Base-by-base conservation (phyloP, 2,329 filamentous ascomycete genomes). In the Xylaria sp. region DNA sequence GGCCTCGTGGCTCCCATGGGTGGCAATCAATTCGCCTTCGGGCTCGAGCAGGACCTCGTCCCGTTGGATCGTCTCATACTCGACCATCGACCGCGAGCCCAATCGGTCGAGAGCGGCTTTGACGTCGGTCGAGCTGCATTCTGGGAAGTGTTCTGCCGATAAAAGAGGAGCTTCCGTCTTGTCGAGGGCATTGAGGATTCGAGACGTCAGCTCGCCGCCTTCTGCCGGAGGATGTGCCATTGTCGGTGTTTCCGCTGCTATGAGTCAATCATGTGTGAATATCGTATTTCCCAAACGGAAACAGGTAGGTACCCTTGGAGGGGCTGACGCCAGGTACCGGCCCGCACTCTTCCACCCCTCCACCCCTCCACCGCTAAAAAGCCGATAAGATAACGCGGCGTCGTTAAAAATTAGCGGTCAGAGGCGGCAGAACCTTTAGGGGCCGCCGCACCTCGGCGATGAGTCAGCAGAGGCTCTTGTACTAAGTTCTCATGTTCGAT, bases 51-150 rank as follows among this genome's bases (percentile, higher is more conserved):
- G 77, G 15, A 91, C 88, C 77, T 94, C 89, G 79, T 98, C 93
- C 62, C 87, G 86, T 74, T 98, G 94, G 70, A 94, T 86, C 56
- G 92, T 91, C 75, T 97, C 90, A 82, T 97, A 98, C 73, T 87
- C 85, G 72, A 98, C 86, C 94, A 98, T 98, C 60, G 90, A 91
- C 75, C 95, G 89, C 68, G 93, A 96, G 36, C 86, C 87, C 62
- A 99, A 88, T 74, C 94, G 89, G 83, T 98, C 96, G 72, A 98
- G 86, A 36, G 94, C 93, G 72, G 92, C 92, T 84, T 98, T 98
- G 78, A 98, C 84, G 68, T 89, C 87, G 70, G 87, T 84, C 76
- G 91, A 92, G 77, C 89, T 85, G 75, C 85, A 82, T 74, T 86
- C 80, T 74, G 92, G 54, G 33, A 56, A 56, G 33, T 89, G 86